Evolutionary conservation across 2,329 filamentous ascomycete species (phyloP), one percentile per base, ranked within the genome.

Genomic region (Microdochium paspali): DNA sequence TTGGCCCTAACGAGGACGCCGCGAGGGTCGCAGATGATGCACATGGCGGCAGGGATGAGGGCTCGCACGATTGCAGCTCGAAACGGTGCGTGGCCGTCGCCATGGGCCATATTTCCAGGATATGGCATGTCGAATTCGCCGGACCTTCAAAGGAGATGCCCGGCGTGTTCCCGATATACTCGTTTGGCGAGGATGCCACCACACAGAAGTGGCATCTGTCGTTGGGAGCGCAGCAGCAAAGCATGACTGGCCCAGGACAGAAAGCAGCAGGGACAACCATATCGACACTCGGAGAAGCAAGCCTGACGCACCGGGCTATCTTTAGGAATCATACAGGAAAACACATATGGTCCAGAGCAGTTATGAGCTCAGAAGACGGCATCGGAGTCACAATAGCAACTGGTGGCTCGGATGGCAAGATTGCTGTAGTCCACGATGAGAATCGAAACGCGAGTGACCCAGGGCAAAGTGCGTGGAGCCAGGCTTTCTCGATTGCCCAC

Each of bases 51-150:
- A 40, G 18, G 10, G 7, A n/a, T 9, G 23, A 40, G 21, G 42
- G 56, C 15, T 57, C 52, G 26, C 53, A 60, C 3, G 57, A 58
- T 21, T 58, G 61, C 20, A 54, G 57, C 30, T 59, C 61, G 13
- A 54, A 65, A 18, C 64, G 64, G 44, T 76, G 74, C 26, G 57
- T 94, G 13, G 86, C 87, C 0, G 79, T 82, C 42, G 82, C 77
- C 2, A 95, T 93, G 85, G 91, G 86, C 0, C 93, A 98, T 64
- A 67, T 77, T 3, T 95, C 91, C 7, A 80, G 93, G 49, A 95
- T 98, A 54, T 98, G 93, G 93, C 78, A 81, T 43, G 80, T 95
- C 9, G 76, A 77, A 47, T 93, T 96, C 54, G 51, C 50, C 18
- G 54, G 43, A 32, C 58, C 24, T 48, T 20, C n/a, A 5, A 6